phyloP scores from a whole-genome alignment of 2,329 filamentous ascomycete species.

The Beauveria asiatica region DNA sequence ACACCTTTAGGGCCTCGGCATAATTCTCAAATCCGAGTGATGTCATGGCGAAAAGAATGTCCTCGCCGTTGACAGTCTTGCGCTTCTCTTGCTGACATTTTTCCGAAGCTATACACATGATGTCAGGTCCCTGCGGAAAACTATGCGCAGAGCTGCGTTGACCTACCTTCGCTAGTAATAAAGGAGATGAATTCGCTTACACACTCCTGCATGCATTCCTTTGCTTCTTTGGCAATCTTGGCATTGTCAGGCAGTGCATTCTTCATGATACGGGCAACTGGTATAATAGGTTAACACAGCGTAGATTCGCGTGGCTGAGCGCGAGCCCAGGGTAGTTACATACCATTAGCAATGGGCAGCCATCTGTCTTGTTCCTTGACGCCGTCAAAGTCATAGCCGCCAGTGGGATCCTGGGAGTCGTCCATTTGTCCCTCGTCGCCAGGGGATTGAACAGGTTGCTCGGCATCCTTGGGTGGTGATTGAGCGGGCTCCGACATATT shows the following conservation, averaged over 20 bases:
- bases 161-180: constrained; percentile 95
- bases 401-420: constrained; percentile 68
- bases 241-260: constrained; percentile 94
- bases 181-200: constrained; percentile 99
- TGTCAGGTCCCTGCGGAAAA: constrained; percentile 10
- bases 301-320: not conserved
- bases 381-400: constrained; percentile 79
- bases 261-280: constrained; percentile 99
- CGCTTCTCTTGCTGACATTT: constrained; percentile 99
- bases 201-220: constrained; percentile 99
- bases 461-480: constrained; percentile 91
- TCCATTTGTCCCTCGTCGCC: constrained; percentile 95
- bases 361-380: constrained; percentile 99
- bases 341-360: constrained; percentile 99
- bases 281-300: constrained; percentile 33
- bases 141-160: not conserved
- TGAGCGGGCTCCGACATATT: constrained; percentile 85
- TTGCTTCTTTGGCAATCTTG: constrained; percentile 98
- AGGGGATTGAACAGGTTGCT: constrained; percentile 84
- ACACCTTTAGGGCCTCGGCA: constrained; percentile 94
- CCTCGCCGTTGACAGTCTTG: constrained; percentile 98
- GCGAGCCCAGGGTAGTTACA: constrained; percentile 37
- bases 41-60: constrained; percentile 98
- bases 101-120: constrained; percentile 64
- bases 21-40: constrained; percentile 99